phyloP scores from a whole-genome alignment of 768 basidiomycete genomes.

The Lepiota brunneoincarnata region DNA sequence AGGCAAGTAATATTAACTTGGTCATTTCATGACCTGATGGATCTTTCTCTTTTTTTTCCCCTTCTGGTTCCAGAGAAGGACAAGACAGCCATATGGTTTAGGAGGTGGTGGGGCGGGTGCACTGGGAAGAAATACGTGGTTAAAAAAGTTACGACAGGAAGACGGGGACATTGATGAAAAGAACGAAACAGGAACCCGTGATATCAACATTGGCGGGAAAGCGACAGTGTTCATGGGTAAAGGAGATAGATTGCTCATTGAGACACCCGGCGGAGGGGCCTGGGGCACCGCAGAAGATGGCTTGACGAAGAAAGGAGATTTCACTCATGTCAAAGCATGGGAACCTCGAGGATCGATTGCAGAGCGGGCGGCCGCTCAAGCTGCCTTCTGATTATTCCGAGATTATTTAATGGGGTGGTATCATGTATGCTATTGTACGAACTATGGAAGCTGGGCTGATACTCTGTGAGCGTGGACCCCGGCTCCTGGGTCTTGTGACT shows the following conservation, averaged over 20 bases:
- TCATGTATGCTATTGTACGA: no score
- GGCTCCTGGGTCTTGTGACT: no score
- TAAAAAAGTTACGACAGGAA: conserved; percentile 62
- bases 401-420: background rate
- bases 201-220: conserved; percentile 89
- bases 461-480: background rate
- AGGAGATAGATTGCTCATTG: conserved; percentile 75
- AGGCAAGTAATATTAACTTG: conserved; percentile 43
- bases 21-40: background rate
- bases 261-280: conserved; percentile 90
- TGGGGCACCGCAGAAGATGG: conserved; percentile 56
- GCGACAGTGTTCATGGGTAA: conserved; percentile 87
- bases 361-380: conserved; percentile 61
- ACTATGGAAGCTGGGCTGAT: background rate
- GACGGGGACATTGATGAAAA: conserved; percentile 61
- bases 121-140: conserved; percentile 85
- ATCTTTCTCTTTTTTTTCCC: conserved; percentile 3
- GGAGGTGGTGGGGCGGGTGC: conserved; percentile 74
- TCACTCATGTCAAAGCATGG: conserved; percentile 46
- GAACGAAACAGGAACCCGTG: conserved; percentile 34
- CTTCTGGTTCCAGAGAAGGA: conserved; percentile 58
- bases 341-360: conserved; percentile 72
- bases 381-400: conserved; percentile 44
- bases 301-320: conserved; percentile 20
- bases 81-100: conserved; percentile 82